phyloP scores from a whole-genome alignment of 1,284 basidiomycete species.

The Nidula niveotomentosa region DNA sequence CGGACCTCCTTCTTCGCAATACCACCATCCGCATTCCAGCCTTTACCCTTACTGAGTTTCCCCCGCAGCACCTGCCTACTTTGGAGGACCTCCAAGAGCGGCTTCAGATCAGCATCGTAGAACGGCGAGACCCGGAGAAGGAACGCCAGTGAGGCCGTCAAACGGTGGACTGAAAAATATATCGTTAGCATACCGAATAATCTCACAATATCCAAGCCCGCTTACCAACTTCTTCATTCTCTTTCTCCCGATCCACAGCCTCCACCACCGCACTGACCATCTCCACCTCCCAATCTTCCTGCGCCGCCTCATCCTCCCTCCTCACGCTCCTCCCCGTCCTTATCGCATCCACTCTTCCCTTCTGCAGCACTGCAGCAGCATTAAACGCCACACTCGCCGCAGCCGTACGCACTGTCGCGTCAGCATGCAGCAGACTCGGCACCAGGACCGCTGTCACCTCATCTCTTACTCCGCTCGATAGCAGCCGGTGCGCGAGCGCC shows the following conservation, averaged over 20 bases:
- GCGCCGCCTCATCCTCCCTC: conserved; percentile 37
- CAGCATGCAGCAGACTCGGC: conserved; percentile 65
- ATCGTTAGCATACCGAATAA: conserved; percentile 1
- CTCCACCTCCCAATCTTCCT: conserved; percentile 84
- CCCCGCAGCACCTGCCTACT: conserved; percentile 49
- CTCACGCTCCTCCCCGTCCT: conserved; percentile 34
- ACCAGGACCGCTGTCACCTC: conserved; percentile 56
- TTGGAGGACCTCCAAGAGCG: conserved; percentile 73
- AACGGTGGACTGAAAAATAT: conserved; percentile 63
- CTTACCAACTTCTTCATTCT: conserved; percentile 80
- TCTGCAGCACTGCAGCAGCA: conserved; percentile 65
- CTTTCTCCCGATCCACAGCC: conserved; percentile 67
- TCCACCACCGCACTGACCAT: conserved; percentile 78
- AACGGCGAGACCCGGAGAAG: conserved; percentile 69
- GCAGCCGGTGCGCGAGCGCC: conserved; percentile 50
- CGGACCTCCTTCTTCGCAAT: conserved; percentile 63
- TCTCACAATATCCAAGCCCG: conserved; percentile 14
- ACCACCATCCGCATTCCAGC: conserved; percentile 45
- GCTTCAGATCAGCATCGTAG: conserved; percentile 48
- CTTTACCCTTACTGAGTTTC: conserved; percentile 47
- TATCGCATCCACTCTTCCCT: conserved; percentile 42
- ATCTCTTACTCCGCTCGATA: conserved; percentile 34
- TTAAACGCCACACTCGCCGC: conserved; percentile 85
- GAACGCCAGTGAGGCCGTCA: conserved; percentile 75
- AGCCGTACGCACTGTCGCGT: conserved; percentile 70